Evolutionary conservation across 495 filamentous ascomycete species (phyloP).

Genomic region (Penicillium fimorum): DNA sequence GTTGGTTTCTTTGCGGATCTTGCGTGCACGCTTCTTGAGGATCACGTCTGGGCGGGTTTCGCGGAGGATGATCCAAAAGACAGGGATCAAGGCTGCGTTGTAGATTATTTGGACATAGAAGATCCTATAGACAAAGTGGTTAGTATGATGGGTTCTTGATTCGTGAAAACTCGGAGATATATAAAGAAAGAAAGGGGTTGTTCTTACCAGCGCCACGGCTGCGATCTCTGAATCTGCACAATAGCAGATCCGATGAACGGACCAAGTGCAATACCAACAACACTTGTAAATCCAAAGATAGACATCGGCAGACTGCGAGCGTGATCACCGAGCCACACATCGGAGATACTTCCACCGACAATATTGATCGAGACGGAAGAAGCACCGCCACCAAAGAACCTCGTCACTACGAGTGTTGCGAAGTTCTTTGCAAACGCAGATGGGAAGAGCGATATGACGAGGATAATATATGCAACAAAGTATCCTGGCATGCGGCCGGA

Average conservation of each 20-base stretch:
- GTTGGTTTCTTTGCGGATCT: conserved; percentile 61
- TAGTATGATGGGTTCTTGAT: background rate
- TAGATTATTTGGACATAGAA: conserved; percentile 55
- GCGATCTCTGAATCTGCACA: conserved; percentile 32
- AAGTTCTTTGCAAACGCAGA: conserved; percentile 54
- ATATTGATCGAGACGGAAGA: conserved; percentile 49
- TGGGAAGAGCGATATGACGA: conserved; percentile 47
- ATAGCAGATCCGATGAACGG: conserved; percentile 47
- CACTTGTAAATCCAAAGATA: conserved; percentile 42
- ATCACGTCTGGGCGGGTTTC: conserved; percentile 51
- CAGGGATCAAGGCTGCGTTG: conserved; percentile 41
- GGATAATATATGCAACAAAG: conserved; percentile 47
- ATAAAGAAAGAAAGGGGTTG: background rate
- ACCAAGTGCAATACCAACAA: conserved; percentile 49
- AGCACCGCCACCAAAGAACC: conserved; percentile 51
- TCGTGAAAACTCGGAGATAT: background rate
- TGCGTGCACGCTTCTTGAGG: conserved; percentile 59
- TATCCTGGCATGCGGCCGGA: conserved; percentile 51
- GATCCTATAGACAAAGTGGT: conserved; percentile 25
- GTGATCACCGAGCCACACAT: conserved; percentile 42
- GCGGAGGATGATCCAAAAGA: conserved; percentile 43
- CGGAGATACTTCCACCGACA: conserved; percentile 46
- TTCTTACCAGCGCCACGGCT: conserved; percentile 43
- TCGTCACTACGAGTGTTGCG: conserved; percentile 48
- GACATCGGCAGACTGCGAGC: conserved; percentile 46